Conservation (phyloP, 208 protist genomes). For the Endotrypanum monterogeii region DNA sequence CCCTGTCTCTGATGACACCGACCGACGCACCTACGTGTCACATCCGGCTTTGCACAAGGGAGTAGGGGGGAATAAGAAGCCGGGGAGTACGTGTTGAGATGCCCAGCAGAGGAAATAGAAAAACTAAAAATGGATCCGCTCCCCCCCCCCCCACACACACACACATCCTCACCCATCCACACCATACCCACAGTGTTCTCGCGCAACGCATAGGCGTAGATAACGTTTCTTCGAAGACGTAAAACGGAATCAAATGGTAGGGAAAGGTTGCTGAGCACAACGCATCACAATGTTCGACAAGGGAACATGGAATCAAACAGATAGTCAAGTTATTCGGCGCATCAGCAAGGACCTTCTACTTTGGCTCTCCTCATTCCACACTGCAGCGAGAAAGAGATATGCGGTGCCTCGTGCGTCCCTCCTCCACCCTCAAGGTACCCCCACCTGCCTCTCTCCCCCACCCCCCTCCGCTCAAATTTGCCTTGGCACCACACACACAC, state of each 20-base stretch:
- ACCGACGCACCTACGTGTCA: not conserved
- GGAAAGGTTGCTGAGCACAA: not conserved
- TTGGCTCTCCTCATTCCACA: not conserved
- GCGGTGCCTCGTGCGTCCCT: not conserved
- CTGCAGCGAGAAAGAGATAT: not conserved
- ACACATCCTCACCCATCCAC: too few species aligned
- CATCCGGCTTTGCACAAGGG: not conserved
- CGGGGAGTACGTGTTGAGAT: not conserved
- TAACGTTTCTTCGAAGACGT: not conserved
- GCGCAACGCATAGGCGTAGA: not conserved
- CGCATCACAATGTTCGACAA: not conserved
- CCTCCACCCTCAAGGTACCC: not conserved
- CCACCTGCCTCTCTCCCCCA: not conserved
- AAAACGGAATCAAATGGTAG: not conserved
- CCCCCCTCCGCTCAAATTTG: not conserved
- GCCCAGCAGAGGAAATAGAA: not conserved
- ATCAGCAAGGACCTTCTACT: not conserved
- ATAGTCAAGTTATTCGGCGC: not conserved
- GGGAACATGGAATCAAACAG: not conserved
- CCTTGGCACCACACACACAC: not conserved
- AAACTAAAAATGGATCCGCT: not conserved
- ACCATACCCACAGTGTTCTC: not conserved
- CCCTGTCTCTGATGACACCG: not conserved
- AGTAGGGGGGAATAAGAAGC: not conserved
- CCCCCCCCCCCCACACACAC: not conserved